A percentile compares a stretch with the other conserved stretches of the same genome.
phyloP scores from a whole-genome alignment of 306 rosid species.

The Castanopsis chinensis region DNA sequence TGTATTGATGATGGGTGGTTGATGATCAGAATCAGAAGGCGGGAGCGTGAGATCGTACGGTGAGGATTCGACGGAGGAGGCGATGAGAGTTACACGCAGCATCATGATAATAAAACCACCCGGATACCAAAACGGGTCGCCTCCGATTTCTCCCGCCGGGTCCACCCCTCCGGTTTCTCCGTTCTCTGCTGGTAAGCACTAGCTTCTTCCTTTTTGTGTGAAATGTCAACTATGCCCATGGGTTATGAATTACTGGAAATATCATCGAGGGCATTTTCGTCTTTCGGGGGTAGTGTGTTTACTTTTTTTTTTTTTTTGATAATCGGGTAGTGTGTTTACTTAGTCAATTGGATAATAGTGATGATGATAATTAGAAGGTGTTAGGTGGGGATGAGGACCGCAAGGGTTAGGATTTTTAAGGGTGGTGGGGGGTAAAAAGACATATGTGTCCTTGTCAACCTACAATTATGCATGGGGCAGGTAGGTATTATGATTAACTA shows the following conservation, averaged over 20 bases:
- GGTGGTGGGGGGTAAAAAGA: slow-evolving; percentile 9
- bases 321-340: not conserved
- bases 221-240: slow-evolving; percentile 6
- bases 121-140: slow-evolving; percentile 62
- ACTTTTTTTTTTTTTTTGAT: too few relatives aligned
- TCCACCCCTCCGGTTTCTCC: slow-evolving; percentile 80
- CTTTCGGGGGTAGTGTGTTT: not conserved
- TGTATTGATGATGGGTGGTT: not conserved
- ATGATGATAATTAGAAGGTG: not conserved
- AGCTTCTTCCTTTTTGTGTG: rapidly evolving
- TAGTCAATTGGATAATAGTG: not conserved
- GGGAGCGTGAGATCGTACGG: slow-evolving; percentile 52
- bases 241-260: too few relatives aligned
- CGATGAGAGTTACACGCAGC: slow-evolving; percentile 62
- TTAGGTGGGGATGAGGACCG: slow-evolving; percentile 3
- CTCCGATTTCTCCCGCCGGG: slow-evolving; percentile 80
- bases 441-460: not conserved
- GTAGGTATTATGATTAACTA: not conserved
- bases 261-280: slow-evolving; percentile 26
- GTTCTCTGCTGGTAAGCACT: slow-evolving; percentile 52
- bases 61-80: slow-evolving; percentile 43
- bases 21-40: slow-evolving; percentile 45
- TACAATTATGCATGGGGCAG: not conserved
- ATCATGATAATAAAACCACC: slow-evolving; percentile 86
- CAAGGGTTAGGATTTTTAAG: not conserved